Percentiles rank a stretch among this genome's conserved stretches.
phyloP scores from a whole-genome alignment of 1,284 basidiomycete species.

The Psilocybe mexicana region DNA sequence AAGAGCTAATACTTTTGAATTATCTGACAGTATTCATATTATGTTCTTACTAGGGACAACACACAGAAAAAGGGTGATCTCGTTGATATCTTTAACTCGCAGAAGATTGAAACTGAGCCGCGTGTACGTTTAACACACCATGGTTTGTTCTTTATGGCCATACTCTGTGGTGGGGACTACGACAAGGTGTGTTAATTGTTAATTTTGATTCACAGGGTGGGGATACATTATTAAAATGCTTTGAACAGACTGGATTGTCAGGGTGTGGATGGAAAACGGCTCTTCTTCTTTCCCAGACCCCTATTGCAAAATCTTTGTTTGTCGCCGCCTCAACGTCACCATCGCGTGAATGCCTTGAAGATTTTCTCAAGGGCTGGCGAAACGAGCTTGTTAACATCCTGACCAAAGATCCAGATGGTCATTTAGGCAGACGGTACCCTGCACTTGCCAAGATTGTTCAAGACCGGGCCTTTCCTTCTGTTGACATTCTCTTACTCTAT shows the following conservation, averaged over 20 bases:
- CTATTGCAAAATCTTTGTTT: slow-evolving; percentile 19
- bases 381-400: slow-evolving; percentile 3
- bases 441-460: neutral
- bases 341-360: neutral
- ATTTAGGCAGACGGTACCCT: neutral
- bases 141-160: slow-evolving; percentile 25
- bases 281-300: slow-evolving; percentile 14
- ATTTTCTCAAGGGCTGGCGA: slow-evolving; percentile 17
- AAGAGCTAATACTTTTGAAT: neutral
- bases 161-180: slow-evolving; percentile 28
- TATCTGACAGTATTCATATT: neutral
- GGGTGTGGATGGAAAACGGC: slow-evolving; percentile 21
- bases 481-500: neutral
- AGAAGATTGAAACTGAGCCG: neutral
- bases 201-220: neutral
- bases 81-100: neutral
- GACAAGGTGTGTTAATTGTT: slow-evolving; percentile 3
- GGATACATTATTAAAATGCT: no score
- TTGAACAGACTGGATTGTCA: slow-evolving; percentile 7
- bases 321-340: slow-evolving; percentile 7
- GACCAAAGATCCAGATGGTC: neutral
- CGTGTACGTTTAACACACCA: slow-evolving; percentile 13
- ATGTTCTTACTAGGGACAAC: neutral
- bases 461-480: neutral
- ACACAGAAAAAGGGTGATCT: neutral